Base-by-base conservation (phyloP, 805 yeast genomes). In the Hemisphaericaspora nanyangensis region DNA sequence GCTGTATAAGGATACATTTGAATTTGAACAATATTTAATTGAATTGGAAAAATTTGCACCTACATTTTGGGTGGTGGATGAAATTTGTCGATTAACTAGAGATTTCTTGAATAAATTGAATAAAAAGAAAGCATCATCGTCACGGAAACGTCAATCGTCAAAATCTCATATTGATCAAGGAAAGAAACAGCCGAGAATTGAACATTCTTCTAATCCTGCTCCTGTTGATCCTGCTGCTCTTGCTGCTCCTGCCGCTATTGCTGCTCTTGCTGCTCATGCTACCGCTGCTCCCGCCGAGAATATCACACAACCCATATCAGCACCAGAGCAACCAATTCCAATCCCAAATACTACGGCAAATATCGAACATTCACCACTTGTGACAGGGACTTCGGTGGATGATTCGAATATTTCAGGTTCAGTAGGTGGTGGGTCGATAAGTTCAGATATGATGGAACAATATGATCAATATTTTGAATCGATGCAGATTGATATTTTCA, bases 21-120 rank as follows among this genome's bases (percentile, higher is more conserved):
- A 44, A 8, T 40, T 53, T 25, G 50, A 53, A 34, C 55, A 51
- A 19, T 52, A 49, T 37, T 34, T 61, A 19, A 19, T 10, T 3
- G 54, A 43, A 22, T 45, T 61, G 26, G 52, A 52, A 17, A 46
- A 51, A 32, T 55, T 51, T 42, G 19, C 49, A 13, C 25, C 39
- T 6, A 45, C 48, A 15, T 60, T 63, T 63, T 52, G 54, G 53
- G 46, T 58, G 10, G 56, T 58, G 7, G 63, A 59, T 33, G 64
- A 59, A 36, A 50, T 58, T 24, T 48, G 51, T 30, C 43, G 47
- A 28, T 39, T 57, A 17, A 39, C 55, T 6, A 44, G 43, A 27
- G 58, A 57, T 19, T 58, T 55, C 35, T 38, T 45, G 6, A 44
- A 48, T n/a, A 49, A 45, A 31, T 38, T 55, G 22, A 40, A 44